These are phyloP conservation scores for Pseudopithomyces chartarum DNA, from an alignment of 2,329 filamentous ascomycete genomes.

Conservation along the genomic window DNA sequence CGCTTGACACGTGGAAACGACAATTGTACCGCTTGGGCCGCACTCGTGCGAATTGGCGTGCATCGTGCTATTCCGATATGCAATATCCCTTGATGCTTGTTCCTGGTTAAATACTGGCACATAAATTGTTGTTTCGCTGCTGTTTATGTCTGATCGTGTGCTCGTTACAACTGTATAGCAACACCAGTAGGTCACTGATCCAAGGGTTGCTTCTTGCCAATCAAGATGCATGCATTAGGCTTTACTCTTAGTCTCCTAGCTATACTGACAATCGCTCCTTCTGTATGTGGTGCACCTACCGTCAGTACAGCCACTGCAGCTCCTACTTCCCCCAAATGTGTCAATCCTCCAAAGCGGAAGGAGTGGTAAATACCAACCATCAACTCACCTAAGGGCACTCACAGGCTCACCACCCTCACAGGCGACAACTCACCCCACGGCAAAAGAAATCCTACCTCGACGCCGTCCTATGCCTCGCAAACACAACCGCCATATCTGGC, in stretches of 20 bases:
- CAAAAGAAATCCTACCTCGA: conserved; percentile 29
- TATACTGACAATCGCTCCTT: background rate
- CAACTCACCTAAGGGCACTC: background rate
- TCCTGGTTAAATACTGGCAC: no score
- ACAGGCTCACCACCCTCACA: background rate
- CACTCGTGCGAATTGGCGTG: no score
- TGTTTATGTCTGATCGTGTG: background rate
- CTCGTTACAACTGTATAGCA: background rate
- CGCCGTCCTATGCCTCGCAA: conserved; percentile 29
- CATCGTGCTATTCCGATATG: no score
- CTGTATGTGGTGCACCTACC: background rate
- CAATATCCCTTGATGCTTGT: no score
- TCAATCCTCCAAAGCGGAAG: background rate
- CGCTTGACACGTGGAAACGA: no score
- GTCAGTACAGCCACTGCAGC: background rate
- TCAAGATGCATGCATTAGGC: background rate
- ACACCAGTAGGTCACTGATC: background rate
- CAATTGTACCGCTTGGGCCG: no score
- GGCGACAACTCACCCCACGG: conserved; percentile 22
- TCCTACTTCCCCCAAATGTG: background rate
- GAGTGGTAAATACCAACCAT: background rate
- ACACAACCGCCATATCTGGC: conserved; percentile 20
- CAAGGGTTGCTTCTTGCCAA: background rate
- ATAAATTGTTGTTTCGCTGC: no score
- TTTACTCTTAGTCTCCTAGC: background rate